Evolutionary conservation across 169 alveolate species (phyloP).

Genomic region (Cryptosporidium baileyi): DNA sequence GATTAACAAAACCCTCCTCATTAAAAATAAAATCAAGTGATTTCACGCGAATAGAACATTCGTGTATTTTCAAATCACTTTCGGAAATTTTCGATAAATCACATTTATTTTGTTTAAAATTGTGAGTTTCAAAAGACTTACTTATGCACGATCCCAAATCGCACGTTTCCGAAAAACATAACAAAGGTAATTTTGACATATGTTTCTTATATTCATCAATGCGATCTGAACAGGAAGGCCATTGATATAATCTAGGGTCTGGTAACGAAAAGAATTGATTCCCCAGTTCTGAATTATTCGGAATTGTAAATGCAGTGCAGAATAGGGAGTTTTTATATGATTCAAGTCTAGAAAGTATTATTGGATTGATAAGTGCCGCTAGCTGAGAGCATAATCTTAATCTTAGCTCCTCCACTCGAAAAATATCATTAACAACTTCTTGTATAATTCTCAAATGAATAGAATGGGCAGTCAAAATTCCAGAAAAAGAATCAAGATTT

Average conservation of each 20-base stretch:
- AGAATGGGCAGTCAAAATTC: conserved; percentile 46
- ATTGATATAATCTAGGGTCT: conserved; percentile 31
- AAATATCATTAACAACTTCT: conserved; percentile 39
- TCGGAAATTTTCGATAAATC: neutral
- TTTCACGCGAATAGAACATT: conserved; percentile 16
- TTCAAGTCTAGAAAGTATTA: conserved; percentile 32
- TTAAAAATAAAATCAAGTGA: neutral
- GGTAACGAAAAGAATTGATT: neutral
- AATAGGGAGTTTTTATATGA: conserved; percentile 37
- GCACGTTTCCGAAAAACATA: conserved; percentile 45
- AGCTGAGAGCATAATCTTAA: conserved; percentile 61
- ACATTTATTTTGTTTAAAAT: neutral
- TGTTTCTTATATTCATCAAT: conserved; percentile 25
- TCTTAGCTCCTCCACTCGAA: conserved; percentile 47
- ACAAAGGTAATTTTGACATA: conserved; percentile 45
- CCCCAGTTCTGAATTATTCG: neutral
- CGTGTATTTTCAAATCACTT: neutral
- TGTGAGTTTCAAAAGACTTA: neutral
- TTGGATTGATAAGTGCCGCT: conserved; percentile 51
- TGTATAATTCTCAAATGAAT: conserved; percentile 43
- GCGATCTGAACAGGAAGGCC: conserved; percentile 48
- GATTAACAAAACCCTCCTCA: neutral
- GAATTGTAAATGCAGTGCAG: conserved; percentile 59
- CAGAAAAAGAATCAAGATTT: conserved; percentile 44
- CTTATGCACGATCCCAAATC: conserved; percentile 40